Conservation (phyloP, 441 rosid genomes). For the Erysimum pusillum region DNA sequence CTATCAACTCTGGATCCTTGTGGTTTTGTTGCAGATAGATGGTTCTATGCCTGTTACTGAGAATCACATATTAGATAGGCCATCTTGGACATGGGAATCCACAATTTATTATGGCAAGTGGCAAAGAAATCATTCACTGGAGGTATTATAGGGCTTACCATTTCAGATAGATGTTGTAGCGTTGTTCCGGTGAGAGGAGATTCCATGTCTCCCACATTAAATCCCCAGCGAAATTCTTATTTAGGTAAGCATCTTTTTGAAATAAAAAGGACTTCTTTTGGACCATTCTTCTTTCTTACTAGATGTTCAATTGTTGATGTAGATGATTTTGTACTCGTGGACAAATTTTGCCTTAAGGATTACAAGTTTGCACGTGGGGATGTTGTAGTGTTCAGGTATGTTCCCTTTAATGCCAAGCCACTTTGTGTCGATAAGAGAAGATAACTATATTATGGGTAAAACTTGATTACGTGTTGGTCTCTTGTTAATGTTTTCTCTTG, state of each 20-base stretch:
- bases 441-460: not conserved
- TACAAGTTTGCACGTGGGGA: slow-evolving; percentile 86
- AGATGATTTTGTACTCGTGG: slow-evolving; percentile 75
- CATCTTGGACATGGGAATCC: slow-evolving; percentile 45
- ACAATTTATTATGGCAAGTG: slow-evolving; percentile 39
- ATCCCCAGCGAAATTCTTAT: slow-evolving; percentile 43
- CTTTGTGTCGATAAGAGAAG: slow-evolving; percentile 17
- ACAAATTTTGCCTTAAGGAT: slow-evolving; percentile 71
- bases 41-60: slow-evolving; percentile 28
- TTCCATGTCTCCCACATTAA: slow-evolving; percentile 52
- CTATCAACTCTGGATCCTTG: not conserved
- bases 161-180: slow-evolving; percentile 51
- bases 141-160: slow-evolving; percentile 47
- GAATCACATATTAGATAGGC: slow-evolving; percentile 19
- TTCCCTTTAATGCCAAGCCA: slow-evolving; percentile 14
- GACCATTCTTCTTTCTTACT: slow-evolving; percentile 22
- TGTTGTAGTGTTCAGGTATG: slow-evolving; percentile 77
- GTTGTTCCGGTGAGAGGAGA: slow-evolving; percentile 48
- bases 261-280: not conserved
- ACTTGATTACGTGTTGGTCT: slow-evolving; percentile 8
- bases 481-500: slow-evolving; percentile 8
- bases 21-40: slow-evolving; percentile 45
- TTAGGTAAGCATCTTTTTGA: slow-evolving; percentile 22
- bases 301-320: slow-evolving; percentile 23
- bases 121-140: slow-evolving; percentile 48